A percentile compares a stretch with the other conserved stretches of the same genome.
Conservation (phyloP, 2,329 filamentous ascomycete genomes). For the Pochonia chlamydosporia region DNA sequence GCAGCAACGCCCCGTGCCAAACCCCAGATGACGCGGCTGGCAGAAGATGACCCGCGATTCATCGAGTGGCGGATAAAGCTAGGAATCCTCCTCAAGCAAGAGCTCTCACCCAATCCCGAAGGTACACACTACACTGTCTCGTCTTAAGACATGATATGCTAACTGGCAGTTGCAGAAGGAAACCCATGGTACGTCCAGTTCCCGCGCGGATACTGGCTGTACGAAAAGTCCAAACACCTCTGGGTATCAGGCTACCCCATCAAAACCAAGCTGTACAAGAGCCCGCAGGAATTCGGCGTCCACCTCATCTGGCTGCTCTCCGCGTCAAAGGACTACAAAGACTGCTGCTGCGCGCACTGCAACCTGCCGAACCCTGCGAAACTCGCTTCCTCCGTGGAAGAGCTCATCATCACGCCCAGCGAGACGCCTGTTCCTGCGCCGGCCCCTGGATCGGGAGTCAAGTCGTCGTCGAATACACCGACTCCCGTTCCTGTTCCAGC, state of each 20-base stretch:
- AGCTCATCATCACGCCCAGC: constrained; percentile 15
- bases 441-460: constrained; percentile 3
- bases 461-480: constrained; percentile 3
- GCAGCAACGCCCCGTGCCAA: constrained; percentile 27
- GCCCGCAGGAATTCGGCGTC: constrained; percentile 46
- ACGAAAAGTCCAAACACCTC: constrained; percentile 42
- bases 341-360: constrained; percentile 48
- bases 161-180: constrained; percentile 25
- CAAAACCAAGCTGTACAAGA: constrained; percentile 44
- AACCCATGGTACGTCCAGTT: constrained; percentile 40
- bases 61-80: constrained; percentile 40
- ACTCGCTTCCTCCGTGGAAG: constrained; percentile 18
- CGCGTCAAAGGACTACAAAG: constrained; percentile 37
- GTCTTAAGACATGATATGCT: neutral
- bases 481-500: constrained; percentile 9
- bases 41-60: constrained; percentile 37
- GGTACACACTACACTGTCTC: constrained; percentile 18
- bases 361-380: constrained; percentile 26
- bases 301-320: constrained; percentile 48
- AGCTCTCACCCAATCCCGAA: constrained; percentile 34
- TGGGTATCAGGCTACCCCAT: constrained; percentile 44
- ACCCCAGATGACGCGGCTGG: constrained; percentile 36
- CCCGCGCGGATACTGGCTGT: constrained; percentile 40
- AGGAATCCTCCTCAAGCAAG: constrained; percentile 39
- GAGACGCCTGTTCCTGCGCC: constrained; percentile 12